A percentile compares a stretch with the other conserved stretches of the same genome.
Conservation (phyloP, 169 alveolate genomes). For the Eimeria maxima region DNA sequence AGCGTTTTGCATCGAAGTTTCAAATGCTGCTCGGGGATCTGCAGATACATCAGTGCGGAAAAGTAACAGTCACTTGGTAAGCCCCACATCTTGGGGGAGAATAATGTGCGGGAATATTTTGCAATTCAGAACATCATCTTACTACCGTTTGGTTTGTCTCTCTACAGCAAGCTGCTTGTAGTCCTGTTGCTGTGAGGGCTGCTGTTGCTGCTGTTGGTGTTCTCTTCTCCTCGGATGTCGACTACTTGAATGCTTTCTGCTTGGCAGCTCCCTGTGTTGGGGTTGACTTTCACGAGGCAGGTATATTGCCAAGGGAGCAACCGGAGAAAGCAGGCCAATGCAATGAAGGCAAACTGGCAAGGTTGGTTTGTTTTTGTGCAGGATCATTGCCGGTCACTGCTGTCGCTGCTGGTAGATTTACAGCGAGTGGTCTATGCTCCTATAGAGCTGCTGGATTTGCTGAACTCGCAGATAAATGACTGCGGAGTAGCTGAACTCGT, state of each 20-base stretch:
- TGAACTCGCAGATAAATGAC: not conserved
- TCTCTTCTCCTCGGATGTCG: not conserved
- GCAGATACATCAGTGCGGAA: not conserved
- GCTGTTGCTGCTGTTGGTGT: not conserved
- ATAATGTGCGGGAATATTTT: too few species aligned
- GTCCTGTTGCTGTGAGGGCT: not conserved
- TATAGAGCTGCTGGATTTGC: constrained; percentile 19
- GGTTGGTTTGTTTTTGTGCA: not conserved
- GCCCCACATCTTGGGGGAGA: not conserved
- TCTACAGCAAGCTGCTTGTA: not conserved
- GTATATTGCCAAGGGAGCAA: not conserved
- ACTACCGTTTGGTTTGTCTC: not conserved
- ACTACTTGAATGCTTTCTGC: not conserved
- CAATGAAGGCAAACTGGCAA: not conserved
- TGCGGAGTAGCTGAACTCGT: not conserved
- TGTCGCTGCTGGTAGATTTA: not conserved
- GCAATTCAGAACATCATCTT: not conserved
- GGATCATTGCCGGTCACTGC: not conserved
- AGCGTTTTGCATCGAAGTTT: not conserved
- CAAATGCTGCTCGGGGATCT: not conserved
- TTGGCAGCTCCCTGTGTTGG: not conserved
- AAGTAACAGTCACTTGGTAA: not conserved
- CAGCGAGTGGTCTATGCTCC: constrained; percentile 53
- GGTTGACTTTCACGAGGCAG: too few species aligned
- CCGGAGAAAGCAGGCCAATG: not conserved